Evolutionary conservation across 192 early-diverging fungal genomes (phyloP).

Genomic region (Linnemannia hyalina): DNA sequence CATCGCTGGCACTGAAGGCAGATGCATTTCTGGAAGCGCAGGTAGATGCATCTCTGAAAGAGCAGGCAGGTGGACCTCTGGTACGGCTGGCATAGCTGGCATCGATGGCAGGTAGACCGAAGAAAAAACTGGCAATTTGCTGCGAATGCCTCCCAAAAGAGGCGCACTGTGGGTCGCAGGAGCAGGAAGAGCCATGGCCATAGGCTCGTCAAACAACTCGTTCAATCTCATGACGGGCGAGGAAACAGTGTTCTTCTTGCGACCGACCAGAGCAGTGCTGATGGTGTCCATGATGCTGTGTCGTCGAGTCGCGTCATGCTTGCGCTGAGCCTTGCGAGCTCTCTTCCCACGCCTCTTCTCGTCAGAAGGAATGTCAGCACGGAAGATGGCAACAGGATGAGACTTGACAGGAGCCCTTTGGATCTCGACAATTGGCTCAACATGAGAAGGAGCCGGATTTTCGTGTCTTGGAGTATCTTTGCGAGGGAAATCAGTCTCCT

Average conservation of each 20-base stretch:
- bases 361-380: neutral
- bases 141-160: neutral
- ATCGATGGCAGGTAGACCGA: neutral
- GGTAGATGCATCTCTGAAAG: neutral
- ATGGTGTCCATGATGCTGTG: slow-evolving; percentile 25
- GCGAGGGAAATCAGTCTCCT: neutral
- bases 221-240: slow-evolving; percentile 31
- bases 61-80: neutral
- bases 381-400: neutral
- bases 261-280: slow-evolving; percentile 27
- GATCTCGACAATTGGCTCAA: neutral
- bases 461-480: neutral
- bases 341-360: slow-evolving; percentile 25
- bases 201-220: slow-evolving; percentile 25
- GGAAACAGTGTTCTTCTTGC: slow-evolving; percentile 30
- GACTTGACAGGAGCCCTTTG: neutral
- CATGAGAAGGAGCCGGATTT: neutral
- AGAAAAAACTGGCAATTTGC: neutral
- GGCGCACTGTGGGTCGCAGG: neutral
- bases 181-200: neutral
- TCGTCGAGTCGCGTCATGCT: neutral
- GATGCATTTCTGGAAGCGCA: neutral
- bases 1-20: neutral
- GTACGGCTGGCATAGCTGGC: neutral
- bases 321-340: slow-evolving; percentile 33